Base-by-base conservation (phyloP, 192 early-diverging fungal genomes). In the Backusella westeae region DNA sequence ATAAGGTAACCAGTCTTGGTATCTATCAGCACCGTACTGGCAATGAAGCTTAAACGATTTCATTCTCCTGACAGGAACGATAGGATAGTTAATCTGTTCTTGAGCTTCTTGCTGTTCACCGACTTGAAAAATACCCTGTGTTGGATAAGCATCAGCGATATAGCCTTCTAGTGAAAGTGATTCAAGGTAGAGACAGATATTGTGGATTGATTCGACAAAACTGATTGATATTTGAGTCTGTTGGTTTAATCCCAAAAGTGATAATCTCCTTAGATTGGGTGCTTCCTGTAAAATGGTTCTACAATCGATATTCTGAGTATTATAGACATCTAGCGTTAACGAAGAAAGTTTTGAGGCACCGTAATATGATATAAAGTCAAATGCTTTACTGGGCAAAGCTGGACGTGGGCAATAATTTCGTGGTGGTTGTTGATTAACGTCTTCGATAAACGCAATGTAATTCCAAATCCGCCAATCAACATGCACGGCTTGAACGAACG, bases 391-490 rank as follows among this genome's bases (percentile, higher is more conserved):
- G 56, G 56, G 56, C 26, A 63, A 63, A 29, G 8, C 12, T 63
- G 56, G 23, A 63, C 56, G 56, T 14, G 56, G 56, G 10, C 56
- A 63, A 63, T 63, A 12, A 10, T 63, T 63, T 23, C 56, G 56
- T 63, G 56, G 56, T 29, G 56, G 56, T 29, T 63, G 56, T 63
- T 63, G 56, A 63, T 63, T 29, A 29, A 63, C 12, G 56, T 63
- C 56, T 26, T 63, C 56, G 21, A 26, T 29, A 29, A 63, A 63
- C 29, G 23, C 56, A 21, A 63, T 63, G 12, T 63, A 63, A 26
- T 63, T 63, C 56, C 56, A 63, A 12, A 63, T 63, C 56, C 56
- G 56, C 56, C 56, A 63, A 63, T 63, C 56, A 63, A 63, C 21
- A 14, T 63, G 56, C 56, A 63, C 23, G 19, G 56, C 56, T 63